Evolutionary conservation across 345 rosid species (phyloP), one percentile per base, ranked within the genome.

Genomic region (Eucalyptus paniculata): DNA sequence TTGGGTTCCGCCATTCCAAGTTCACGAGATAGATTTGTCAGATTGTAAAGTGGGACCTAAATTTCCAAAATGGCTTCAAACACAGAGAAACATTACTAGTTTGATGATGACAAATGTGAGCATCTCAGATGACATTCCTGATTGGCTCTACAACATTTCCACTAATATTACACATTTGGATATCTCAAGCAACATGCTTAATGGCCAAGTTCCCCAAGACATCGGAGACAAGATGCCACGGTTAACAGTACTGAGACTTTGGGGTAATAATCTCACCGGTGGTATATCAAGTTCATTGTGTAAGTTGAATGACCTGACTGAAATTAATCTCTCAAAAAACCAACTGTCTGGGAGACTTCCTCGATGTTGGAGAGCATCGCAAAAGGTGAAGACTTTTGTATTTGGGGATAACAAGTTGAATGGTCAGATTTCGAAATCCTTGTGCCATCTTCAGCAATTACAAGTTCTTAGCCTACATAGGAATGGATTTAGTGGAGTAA

Each of bases 1-100:
- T 3, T 88, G 86, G 86, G 19, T 88, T 26, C 89, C 85, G 19
- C 86, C 89, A n/a, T 88, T 88, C 49, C 89, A 88, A 65, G n/a
- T 12, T 18, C 28, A 2, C 0, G 1, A 11, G 3, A 12, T 88
- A 34, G 4, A 11, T 23, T 62, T 88, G 49, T 23, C 30, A 5
- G 5, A 77, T 34, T 88, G 86, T 23, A 65, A 88, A 24, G 72
- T 88, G 44, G 89, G 51, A 21, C 24, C 45, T 15, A 1, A 30
- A 49, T 45, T 65, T 67, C 89, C 89, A 45, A 45, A 12, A 12
- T 88, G 89, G 89, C 37, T 88, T 45, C 89, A 23, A 13, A 88
- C 89, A 30, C 89, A 88, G 12, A 7, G 14, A 21, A 26, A 88
- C 12, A 1, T 45, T 12, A 28, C 7, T 2, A 0, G 1, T 0